Conservation (phyloP, 225 moss, liverwort and hornwort species). For the Neckera pumila region DNA sequence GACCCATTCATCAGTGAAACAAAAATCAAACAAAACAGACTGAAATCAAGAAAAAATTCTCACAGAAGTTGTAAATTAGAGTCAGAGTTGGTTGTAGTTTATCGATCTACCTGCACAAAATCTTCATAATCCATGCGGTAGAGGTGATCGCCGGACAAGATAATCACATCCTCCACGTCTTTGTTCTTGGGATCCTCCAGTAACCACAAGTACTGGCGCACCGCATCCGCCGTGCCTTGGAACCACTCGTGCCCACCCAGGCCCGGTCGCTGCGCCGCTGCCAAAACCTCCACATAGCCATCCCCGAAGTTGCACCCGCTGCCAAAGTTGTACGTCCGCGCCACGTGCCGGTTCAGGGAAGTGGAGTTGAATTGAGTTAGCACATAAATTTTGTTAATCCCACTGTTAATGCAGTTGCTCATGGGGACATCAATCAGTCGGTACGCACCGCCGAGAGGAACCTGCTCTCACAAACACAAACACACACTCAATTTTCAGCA, state of each 20-base stretch:
- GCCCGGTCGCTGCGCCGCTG: constrained; percentile 70
- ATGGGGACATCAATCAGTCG: constrained; percentile 34
- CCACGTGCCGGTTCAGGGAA: constrained; percentile 33
- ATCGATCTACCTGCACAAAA: constrained; percentile 42
- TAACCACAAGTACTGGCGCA: constrained; percentile 74
- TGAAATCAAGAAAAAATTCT: neutral
- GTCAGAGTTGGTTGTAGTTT: neutral
- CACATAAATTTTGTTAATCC: constrained; percentile 39
- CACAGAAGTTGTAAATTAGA: neutral
- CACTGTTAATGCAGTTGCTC: constrained; percentile 48
- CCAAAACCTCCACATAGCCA: constrained; percentile 47
- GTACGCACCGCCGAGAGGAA: constrained; percentile 33
- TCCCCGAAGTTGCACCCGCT: constrained; percentile 24
- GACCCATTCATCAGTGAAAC: neutral
- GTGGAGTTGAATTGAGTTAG: constrained; percentile 39
- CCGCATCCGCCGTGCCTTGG: constrained; percentile 82
- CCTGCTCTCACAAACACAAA: neutral
- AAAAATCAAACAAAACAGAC: neutral
- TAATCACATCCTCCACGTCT: constrained; percentile 57
- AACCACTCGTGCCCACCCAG: constrained; percentile 69
- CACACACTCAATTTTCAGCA: neutral
- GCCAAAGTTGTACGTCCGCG: constrained; percentile 27
- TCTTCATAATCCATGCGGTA: constrained; percentile 83
- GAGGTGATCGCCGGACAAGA: constrained; percentile 72
- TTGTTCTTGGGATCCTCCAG: constrained; percentile 72